phyloP scores from a whole-genome alignment of 176 grass and related monocot genomes.

The Cenchrus americanus region DNA sequence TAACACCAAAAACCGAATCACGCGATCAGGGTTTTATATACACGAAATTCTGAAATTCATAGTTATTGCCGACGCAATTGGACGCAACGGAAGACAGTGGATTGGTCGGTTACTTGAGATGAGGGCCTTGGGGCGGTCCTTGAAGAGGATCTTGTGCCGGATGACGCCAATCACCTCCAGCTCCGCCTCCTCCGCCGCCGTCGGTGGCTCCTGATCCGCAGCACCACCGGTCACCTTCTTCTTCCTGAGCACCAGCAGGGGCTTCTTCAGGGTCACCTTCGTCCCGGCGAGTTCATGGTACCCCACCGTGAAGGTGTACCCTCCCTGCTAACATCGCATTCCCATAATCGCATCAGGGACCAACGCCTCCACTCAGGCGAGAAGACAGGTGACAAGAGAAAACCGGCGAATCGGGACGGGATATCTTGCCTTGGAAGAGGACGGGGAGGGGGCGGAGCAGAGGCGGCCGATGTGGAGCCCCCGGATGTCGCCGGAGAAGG shows the following conservation, averaged over 20 bases:
- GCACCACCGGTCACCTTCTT: constrained; percentile 25
- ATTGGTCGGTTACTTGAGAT: constrained; percentile 66
- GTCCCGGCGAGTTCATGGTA: constrained; percentile 89
- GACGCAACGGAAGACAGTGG: not conserved
- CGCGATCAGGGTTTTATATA: not conserved
- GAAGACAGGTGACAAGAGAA: not conserved
- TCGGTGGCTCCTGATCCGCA: not conserved
- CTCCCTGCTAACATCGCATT: constrained; percentile 41
- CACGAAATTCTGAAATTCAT: not conserved
- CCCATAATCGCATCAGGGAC: not conserved
- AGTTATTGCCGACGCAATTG: not conserved
- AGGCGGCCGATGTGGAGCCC: constrained; percentile 86
- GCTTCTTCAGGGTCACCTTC: constrained; percentile 79
- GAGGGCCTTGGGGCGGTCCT: constrained; percentile 80
- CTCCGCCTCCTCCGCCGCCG: constrained; percentile 40
- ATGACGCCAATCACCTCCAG: constrained; percentile 85
- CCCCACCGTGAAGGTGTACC: constrained; percentile 79
- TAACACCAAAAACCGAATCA: not conserved
- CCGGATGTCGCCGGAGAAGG: constrained; percentile 58
- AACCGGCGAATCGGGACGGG: not conserved
- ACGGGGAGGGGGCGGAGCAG: constrained; percentile 57
- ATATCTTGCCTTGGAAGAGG: constrained; percentile 56
- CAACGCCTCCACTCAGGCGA: not conserved
- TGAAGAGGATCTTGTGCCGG: constrained; percentile 93
- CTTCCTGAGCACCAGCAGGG: constrained; percentile 76